Base-by-base conservation (phyloP, 2,329 filamentous ascomycete species). In the Phialemoniopsis sp. region DNA sequence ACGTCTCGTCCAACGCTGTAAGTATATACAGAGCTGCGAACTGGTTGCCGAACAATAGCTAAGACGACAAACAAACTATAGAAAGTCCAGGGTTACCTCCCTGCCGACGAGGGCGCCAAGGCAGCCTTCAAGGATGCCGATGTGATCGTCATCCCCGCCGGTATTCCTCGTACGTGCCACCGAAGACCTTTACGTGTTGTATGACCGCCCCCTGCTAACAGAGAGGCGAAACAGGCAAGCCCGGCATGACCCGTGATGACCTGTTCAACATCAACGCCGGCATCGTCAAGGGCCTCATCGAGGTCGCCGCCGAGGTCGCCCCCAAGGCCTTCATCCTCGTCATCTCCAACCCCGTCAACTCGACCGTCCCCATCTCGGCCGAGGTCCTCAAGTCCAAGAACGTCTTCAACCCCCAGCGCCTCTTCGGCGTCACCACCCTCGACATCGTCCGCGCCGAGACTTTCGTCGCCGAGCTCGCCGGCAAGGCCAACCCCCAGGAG, bases 271-370 rank as follows among this genome's bases (percentile, higher is more conserved):
- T 96, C 78, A 98, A 98, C 67, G 93, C 93, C 45, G 88, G 90
- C 57, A 98, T 98, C 60, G 93, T 98, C 61, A 89, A 93, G 72
- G 89, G 88, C 54, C 78, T 98, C 52, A 85, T 94, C 55, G 86
- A 95, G 75, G 83, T 87, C 38, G 81, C 89, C 56, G 89, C 91
- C 54, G 83, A 96, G 63, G 81, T 85, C 59, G 84, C 83, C 63
- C 93, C 93, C 62, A 94, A 96, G 66, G 93, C 93, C 40, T 95
- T 85, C 72, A 82, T 95, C 63, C 82, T 97, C 50, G 83, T 98
- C 73, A 98, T 98, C 69, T 97, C 91, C 59, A 98, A 98, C 81
- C 93, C 93, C 43, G 93, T 98, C 69, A 98, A 98, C 84, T 95
- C 89, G 38, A 98, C 93, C 42, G 93, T 98, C 42, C 93, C 93